A percentile compares a stretch with the other conserved stretches of the same genome.
These are phyloP conservation scores for Corylus americana DNA, from an alignment of 306 rosid genomes.

Conservation along the genomic window DNA sequence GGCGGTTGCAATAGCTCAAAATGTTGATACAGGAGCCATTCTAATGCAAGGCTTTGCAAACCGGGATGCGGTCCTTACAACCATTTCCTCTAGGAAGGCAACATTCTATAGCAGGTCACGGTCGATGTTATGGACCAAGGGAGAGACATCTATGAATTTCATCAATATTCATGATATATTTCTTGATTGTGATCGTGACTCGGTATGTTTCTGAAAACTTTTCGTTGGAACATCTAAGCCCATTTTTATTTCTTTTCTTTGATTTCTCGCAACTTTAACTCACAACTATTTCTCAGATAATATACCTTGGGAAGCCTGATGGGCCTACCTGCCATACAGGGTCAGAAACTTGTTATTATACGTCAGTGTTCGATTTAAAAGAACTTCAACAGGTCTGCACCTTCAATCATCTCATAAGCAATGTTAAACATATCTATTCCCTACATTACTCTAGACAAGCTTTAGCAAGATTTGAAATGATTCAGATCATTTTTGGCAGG, in stretches of 20 bases:
- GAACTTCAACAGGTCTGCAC: conserved; percentile 56
- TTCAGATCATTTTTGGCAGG: conserved; percentile 43
- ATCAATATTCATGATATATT: conserved; percentile 75
- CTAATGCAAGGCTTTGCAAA: conserved; percentile 95
- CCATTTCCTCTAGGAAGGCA: conserved; percentile 67
- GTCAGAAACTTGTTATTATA: conserved; percentile 82
- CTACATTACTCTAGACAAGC: neutral
- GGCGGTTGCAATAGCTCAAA: conserved; percentile 86
- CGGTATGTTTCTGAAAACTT: conserved; percentile 49
- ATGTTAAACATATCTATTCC: neutral
- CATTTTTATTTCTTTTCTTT: neutral
- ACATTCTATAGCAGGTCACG: conserved; percentile 90
- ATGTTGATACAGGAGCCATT: conserved; percentile 89
- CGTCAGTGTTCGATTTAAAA: conserved; percentile 52
- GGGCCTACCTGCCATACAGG: conserved; percentile 98
- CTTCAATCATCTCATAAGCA: conserved; percentile 3
- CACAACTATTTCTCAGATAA: conserved; percentile 54
- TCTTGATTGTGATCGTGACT: conserved; percentile 87
- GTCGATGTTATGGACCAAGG: conserved; percentile 83
- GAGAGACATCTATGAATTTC: conserved; percentile 91
- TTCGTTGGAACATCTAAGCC: neutral
- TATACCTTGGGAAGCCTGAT: conserved; percentile 91
- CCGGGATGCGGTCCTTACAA: conserved; percentile 62
- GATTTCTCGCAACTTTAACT: conserved; percentile 7
- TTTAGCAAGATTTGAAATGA: conserved; percentile 15